Evolutionary conservation across 352 stramenopile species (phyloP).

Genomic region (Pythium sp.): DNA sequence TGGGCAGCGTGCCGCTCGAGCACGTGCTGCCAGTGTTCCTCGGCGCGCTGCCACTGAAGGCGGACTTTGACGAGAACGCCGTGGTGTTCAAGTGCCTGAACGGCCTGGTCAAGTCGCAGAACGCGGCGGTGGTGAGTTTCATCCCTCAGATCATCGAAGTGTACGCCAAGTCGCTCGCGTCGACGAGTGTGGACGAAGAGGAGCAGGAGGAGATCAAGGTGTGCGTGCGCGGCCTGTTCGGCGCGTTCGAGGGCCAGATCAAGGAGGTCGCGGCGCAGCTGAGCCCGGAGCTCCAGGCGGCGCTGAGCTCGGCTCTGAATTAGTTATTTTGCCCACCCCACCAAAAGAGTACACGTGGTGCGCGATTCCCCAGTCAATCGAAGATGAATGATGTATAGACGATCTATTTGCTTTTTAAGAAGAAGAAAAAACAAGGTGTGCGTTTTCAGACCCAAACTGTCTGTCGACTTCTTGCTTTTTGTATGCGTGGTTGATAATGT

Average conservation of each 20-base stretch:
- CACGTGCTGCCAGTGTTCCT: constrained; percentile 95
- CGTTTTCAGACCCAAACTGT: background rate
- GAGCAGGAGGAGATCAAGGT: constrained; percentile 70
- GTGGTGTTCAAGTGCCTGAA: constrained; percentile 95
- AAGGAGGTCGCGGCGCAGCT: constrained; percentile 75
- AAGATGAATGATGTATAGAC: constrained; percentile 15
- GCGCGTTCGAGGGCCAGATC: constrained; percentile 73
- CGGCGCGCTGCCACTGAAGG: constrained; percentile 92
- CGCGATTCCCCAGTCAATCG: background rate
- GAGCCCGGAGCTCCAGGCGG: constrained; percentile 64
- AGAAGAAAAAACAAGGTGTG: constrained; percentile 1
- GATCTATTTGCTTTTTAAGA: constrained; percentile 17
- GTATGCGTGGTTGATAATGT: background rate
- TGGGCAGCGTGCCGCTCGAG: constrained; percentile 81
- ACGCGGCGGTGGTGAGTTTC: constrained; percentile 68
- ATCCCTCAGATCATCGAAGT: constrained; percentile 77
- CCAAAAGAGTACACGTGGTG: background rate
- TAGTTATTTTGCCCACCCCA: constrained; percentile 26
- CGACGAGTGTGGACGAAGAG: constrained; percentile 70
- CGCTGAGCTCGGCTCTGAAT: constrained; percentile 55
- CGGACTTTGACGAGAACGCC: constrained; percentile 95
- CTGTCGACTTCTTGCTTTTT: background rate
- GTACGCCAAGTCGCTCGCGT: constrained; percentile 71
- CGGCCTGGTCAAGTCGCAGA: constrained; percentile 90
- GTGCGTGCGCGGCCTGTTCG: constrained; percentile 63